phyloP scores from a whole-genome alignment of 225 moss, liverwort and hornwort genomes.

The Polytrichum commune region DNA sequence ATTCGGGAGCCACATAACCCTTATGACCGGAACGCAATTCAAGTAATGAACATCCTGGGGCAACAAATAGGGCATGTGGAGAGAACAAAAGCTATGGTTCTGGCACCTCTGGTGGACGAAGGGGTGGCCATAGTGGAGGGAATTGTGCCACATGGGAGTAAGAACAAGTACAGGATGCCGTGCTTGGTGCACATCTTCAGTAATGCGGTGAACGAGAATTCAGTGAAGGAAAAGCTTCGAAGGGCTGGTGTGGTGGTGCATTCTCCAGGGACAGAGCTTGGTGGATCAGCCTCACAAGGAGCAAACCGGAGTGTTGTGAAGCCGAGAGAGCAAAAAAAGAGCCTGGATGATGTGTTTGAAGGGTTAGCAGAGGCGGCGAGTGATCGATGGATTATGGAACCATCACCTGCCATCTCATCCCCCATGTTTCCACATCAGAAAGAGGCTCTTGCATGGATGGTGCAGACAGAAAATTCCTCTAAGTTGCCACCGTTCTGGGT shows the following conservation, averaged over 20 bases:
- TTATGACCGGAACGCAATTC: slow-evolving; percentile 50
- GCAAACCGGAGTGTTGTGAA: slow-evolving; percentile 11
- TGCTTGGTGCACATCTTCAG: slow-evolving; percentile 51
- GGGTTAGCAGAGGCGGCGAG: slow-evolving; percentile 28
- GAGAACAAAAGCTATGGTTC: slow-evolving; percentile 37
- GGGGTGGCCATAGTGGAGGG: slow-evolving; percentile 48
- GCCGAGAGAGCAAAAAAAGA: slow-evolving; percentile 27
- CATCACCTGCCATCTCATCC: slow-evolving; percentile 36
- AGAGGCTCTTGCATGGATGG: slow-evolving; percentile 60
- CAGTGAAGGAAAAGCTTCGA: slow-evolving; percentile 27
- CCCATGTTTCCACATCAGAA: slow-evolving; percentile 54
- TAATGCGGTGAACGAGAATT: slow-evolving; percentile 15
- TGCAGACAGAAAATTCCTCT: slow-evolving; percentile 42
- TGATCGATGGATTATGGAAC: slow-evolving; percentile 37
- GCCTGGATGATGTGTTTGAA: slow-evolving; percentile 44
- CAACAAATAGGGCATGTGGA: slow-evolving; percentile 58
- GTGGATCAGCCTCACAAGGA: slow-evolving; percentile 5
- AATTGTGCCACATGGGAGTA: slow-evolving; percentile 43
- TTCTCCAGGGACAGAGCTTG: slow-evolving; percentile 17
- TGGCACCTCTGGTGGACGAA: slow-evolving; percentile 50
- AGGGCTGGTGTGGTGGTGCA: slow-evolving; percentile 25
- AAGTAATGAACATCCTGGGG: slow-evolving; percentile 57
- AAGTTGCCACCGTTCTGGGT: slow-evolving; percentile 55
- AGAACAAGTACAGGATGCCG: slow-evolving; percentile 47
- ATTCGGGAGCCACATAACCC: slow-evolving; percentile 52